Evolutionary conservation across 2,329 filamentous ascomycete species (phyloP).

Genomic region (Parastagonospora avenae): DNA sequence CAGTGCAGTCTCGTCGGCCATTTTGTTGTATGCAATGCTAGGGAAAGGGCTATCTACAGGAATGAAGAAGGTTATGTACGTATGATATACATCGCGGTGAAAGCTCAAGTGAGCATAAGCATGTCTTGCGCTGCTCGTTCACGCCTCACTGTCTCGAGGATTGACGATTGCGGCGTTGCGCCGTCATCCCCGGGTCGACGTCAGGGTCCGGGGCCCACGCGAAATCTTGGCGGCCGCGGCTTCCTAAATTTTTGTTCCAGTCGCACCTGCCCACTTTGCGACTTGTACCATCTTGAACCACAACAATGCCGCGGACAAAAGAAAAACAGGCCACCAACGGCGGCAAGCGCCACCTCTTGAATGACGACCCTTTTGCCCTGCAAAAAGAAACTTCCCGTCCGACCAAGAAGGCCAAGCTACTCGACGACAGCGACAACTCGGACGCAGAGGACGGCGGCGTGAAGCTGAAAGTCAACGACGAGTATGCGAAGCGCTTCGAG

Average conservation of each 20-base stretch:
- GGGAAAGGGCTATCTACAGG: conserved; percentile 10
- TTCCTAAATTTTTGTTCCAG: conserved; percentile 31
- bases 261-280: conserved; percentile 5
- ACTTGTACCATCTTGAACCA: not conserved
- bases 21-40: conserved; percentile 17
- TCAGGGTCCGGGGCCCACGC: conserved; percentile 24
- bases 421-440: conserved; percentile 44
- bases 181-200: conserved; percentile 25
- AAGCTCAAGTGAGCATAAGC: conserved; percentile 8
- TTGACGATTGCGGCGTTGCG: conserved; percentile 16
- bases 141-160: conserved; percentile 8
- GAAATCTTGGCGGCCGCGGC: conserved; percentile 26
- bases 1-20: conserved; percentile 43
- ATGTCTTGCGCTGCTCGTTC: conserved; percentile 11
- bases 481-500: conserved; percentile 88
- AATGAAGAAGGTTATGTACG: conserved; percentile 18
- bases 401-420: conserved; percentile 43
- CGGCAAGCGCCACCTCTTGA: conserved; percentile 29
- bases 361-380: conserved; percentile 14
- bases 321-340: conserved; percentile 29
- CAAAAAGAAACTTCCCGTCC: conserved; percentile 32
- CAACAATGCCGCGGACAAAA: conserved; percentile 31
- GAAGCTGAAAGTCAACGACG: conserved; percentile 80
- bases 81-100: conserved; percentile 25
- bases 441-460: conserved; percentile 33